These are phyloP conservation scores for Yamadazyma siamensis DNA, from an alignment of 1,139 yeast species.

Conservation along the genomic window DNA sequence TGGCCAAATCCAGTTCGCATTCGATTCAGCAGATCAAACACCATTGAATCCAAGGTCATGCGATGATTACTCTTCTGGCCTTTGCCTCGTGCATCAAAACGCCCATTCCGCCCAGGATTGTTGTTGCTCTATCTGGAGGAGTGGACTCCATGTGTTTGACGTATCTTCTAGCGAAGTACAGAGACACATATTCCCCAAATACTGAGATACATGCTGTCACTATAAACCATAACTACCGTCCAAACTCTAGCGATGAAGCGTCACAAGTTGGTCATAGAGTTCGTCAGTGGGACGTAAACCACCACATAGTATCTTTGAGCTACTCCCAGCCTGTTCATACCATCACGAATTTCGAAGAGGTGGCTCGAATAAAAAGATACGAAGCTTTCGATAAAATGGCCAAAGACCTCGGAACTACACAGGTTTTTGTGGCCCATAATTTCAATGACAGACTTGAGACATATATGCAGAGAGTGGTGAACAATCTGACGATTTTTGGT, in stretches of 20 bases:
- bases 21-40: too few species aligned
- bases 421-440: slow-evolving; percentile 63
- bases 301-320: slow-evolving; percentile 31
- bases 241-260: slow-evolving; percentile 49
- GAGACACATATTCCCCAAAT: slow-evolving; percentile 18
- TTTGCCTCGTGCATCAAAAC: too few species aligned
- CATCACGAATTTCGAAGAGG: slow-evolving; percentile 48
- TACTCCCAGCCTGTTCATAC: slow-evolving; percentile 24
- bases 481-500: slow-evolving; percentile 60
- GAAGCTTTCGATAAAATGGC: slow-evolving; percentile 37
- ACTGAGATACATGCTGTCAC: slow-evolving; percentile 48
- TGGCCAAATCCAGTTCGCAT: too few species aligned
- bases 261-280: slow-evolving; percentile 31
- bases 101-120: slow-evolving; percentile 18
- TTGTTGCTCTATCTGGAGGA: slow-evolving; percentile 73
- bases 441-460: slow-evolving; percentile 74
- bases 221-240: slow-evolving; percentile 55
- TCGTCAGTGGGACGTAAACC: slow-evolving; percentile 36
- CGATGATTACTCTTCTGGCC: too few species aligned
- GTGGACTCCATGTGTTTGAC: slow-evolving; percentile 76
- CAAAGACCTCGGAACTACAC: slow-evolving; percentile 18
- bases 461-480: slow-evolving; percentile 50
- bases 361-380: slow-evolving; percentile 56
- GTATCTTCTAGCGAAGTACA: slow-evolving; percentile 35
- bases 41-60: too few species aligned